These are phyloP conservation scores for Spizellomyces sp. DNA, from an alignment of 192 early-diverging fungal species.

Conservation along the genomic window DNA sequence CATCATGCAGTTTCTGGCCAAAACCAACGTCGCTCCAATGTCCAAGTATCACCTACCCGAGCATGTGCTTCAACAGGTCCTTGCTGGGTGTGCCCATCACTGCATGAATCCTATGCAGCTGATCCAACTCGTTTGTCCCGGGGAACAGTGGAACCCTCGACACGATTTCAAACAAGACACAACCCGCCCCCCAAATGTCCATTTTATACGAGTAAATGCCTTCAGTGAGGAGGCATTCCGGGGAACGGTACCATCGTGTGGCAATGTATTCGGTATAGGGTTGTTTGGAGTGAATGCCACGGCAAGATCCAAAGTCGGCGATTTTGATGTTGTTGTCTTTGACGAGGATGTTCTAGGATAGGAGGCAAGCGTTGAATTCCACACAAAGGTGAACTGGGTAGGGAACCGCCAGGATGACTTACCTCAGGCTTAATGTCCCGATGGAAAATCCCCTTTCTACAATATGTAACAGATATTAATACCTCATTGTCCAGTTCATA, in stretches of 20 bases:
- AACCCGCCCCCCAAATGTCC: conserved; percentile 67
- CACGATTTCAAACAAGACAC: conserved; percentile 63
- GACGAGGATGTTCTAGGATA: conserved; percentile 55
- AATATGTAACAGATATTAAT: conserved; percentile 4
- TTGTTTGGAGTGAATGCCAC: conserved; percentile 64
- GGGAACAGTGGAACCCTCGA: conserved; percentile 59
- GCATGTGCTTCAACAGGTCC: conserved; percentile 55
- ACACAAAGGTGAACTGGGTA: conserved; percentile 13
- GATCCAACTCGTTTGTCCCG: conserved; percentile 63
- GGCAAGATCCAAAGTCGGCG: conserved; percentile 66
- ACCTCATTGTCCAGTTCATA: too few relatives aligned
- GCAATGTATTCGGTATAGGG: conserved; percentile 73
- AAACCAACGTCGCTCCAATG: too few relatives aligned
- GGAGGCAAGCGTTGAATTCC: neutral
- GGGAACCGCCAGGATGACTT: conserved; percentile 5
- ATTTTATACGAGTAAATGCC: conserved; percentile 62
- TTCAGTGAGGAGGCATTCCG: conserved; percentile 63
- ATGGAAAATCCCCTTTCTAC: conserved; percentile 65
- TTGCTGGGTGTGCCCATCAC: conserved; percentile 59
- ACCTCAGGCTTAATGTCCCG: conserved; percentile 67
- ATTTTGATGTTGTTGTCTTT: conserved; percentile 58
- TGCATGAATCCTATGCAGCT: conserved; percentile 61
- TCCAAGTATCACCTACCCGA: conserved; percentile 41
- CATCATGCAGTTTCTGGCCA: neutral
- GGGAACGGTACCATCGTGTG: conserved; percentile 67